Evolutionary conservation across 768 basidiomycete genomes (phyloP), one percentile per base, ranked within the genome.

Genomic region (Psilocybe cubensis): DNA sequence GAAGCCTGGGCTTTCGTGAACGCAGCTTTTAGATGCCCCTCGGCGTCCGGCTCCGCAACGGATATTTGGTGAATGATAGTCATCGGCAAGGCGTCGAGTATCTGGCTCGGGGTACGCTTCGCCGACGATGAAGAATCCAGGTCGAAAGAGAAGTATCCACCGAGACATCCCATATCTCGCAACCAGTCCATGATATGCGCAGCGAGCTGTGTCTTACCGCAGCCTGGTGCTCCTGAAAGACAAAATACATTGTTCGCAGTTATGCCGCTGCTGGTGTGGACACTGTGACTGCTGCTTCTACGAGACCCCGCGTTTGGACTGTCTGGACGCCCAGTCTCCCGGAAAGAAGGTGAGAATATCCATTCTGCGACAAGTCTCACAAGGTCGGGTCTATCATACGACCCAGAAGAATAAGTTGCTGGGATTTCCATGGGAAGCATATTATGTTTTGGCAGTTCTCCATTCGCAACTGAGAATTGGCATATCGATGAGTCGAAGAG

Each of bases 131-230:
- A n/a, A 10, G 12, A 1, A 9, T 51, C 38, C 21, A 43, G 29
- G 31, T 60, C 63, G 21, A 65, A 65, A 4, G 66, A 60, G 50
- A 64, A 68, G 33, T 65, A 68, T 23, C 66, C 66, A 25, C 66
- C 66, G 3, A 68, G 57, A 44, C 47, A 63, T 21, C 60, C 58
- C 42, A 63, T 44, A 43, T 68, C 61, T 9, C 54, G 25, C 11
- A 68, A 58, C 57, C 64, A 68, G 17, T 57, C 29, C 20, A 54
- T 60, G 28, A 63, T 35, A 12, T 55, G 60, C 21, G 66, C 61
- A 2, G 54, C 53, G 8, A 65, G 57, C 42, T 62, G 57, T 2
- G 60, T 64, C 24, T 61, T 62, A 4, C 61, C 59, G 24, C 57
- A 57, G 8, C 52, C 56, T 17, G 55, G 48, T 4, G 55, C 41